These are phyloP conservation scores for Glycine soja DNA, from an alignment of 306 rosid species.

Conservation along the genomic window DNA sequence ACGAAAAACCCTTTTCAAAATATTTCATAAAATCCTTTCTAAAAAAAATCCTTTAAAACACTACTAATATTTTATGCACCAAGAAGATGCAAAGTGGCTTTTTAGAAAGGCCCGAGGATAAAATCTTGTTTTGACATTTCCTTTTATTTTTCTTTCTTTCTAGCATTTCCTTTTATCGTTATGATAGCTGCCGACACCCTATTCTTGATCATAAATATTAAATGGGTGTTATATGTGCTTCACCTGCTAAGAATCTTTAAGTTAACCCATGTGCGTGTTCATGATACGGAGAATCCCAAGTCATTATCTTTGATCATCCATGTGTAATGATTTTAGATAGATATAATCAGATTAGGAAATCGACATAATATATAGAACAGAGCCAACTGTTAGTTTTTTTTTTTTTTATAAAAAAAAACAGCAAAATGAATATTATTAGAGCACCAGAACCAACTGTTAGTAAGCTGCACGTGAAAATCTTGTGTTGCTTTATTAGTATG, in stretches of 20 bases:
- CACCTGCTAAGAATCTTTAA: conserved; percentile 47
- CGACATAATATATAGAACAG: background rate
- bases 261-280: conserved; percentile 45
- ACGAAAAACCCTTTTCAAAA: background rate
- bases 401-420: too few species aligned
- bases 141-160: too few species aligned
- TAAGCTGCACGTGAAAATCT: background rate
- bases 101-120: background rate
- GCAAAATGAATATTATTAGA: too few species aligned
- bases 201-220: background rate
- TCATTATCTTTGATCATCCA: conserved; percentile 34
- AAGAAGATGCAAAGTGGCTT: background rate
- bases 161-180: too few species aligned
- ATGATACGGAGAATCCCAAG: conserved; percentile 31
- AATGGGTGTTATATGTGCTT: conserved; percentile 10
- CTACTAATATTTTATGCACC: background rate
- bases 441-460: background rate
- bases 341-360: background rate
- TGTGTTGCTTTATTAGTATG: background rate
- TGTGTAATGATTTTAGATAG: conserved; percentile 34
- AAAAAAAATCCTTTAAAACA: background rate
- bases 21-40: background rate
- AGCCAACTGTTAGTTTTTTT: background rate
- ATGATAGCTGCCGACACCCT: conserved; percentile 38
- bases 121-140: background rate